A percentile compares a stretch with the other conserved stretches of the same genome.
These are phyloP conservation scores for Simplicillium sp. DNA, from an alignment of 2,329 filamentous ascomycete species.

Conservation along the genomic window DNA sequence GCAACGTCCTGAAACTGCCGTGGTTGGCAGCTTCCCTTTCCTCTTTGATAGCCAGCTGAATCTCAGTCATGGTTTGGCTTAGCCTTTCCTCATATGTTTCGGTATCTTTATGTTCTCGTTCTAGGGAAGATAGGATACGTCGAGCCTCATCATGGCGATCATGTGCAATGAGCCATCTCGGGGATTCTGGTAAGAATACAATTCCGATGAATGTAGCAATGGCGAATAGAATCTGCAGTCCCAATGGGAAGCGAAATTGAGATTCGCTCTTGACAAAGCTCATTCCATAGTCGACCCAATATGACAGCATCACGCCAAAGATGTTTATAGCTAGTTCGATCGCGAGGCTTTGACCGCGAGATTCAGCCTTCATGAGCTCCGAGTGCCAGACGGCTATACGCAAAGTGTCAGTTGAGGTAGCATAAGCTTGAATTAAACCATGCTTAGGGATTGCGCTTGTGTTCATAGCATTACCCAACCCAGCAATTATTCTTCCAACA, in stretches of 20 bases:
- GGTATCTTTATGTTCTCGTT: constrained; percentile 15
- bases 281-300: constrained; percentile 29
- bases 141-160: constrained; percentile 31
- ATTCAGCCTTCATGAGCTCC: constrained; percentile 28
- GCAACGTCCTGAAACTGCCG: constrained; percentile 22
- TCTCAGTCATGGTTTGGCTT: constrained; percentile 17
- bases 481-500: constrained; percentile 32
- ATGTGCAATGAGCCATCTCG: constrained; percentile 27
- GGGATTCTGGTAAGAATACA: constrained; percentile 32
- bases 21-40: constrained; percentile 25
- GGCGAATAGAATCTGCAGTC: constrained; percentile 32
- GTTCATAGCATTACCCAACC: constrained; percentile 35
- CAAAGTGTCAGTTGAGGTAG: neutral
- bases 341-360: constrained; percentile 25
- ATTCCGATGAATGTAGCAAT: constrained; percentile 21
- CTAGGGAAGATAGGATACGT: constrained; percentile 20
- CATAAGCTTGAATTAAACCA: neutral
- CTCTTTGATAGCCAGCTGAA: constrained; percentile 27
- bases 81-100: constrained; percentile 15
- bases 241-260: constrained; percentile 35
- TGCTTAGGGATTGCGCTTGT: constrained; percentile 33
- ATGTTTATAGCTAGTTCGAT: constrained; percentile 28
- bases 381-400: constrained; percentile 27
- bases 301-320: constrained; percentile 22
- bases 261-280: constrained; percentile 23